These are phyloP conservation scores for Aureobasidium sp. DNA, from an alignment of 2,329 filamentous ascomycete genomes.

Conservation along the genomic window DNA sequence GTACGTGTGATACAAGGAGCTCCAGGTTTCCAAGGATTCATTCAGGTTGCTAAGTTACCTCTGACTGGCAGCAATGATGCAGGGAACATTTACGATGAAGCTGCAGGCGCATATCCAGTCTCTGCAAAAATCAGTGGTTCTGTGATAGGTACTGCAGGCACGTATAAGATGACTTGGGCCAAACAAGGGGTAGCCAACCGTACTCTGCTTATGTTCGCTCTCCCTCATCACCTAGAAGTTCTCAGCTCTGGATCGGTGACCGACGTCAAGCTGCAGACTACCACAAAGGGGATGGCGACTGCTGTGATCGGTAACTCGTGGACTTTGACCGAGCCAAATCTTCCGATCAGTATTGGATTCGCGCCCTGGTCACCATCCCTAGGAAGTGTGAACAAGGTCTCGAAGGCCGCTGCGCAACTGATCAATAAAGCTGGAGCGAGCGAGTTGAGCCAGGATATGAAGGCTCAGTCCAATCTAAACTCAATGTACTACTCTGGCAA, in stretches of 20 bases:
- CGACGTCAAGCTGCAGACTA: constrained; percentile 61
- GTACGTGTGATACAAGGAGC: constrained; percentile 59
- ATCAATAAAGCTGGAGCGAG: constrained; percentile 54
- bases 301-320: constrained; percentile 66
- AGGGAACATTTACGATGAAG: constrained; percentile 65
- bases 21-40: constrained; percentile 63
- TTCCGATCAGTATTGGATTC: constrained; percentile 71
- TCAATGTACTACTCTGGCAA: constrained; percentile 93
- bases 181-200: constrained; percentile 58
- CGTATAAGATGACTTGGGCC: constrained; percentile 67
- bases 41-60: constrained; percentile 79
- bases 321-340: constrained; percentile 67
- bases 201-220: constrained; percentile 72
- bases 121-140: constrained; percentile 59
- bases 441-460: constrained; percentile 72
- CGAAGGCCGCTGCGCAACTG: constrained; percentile 36
- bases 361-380: constrained; percentile 61
- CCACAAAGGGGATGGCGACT: constrained; percentile 75
- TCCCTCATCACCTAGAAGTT: constrained; percentile 77
- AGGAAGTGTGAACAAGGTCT: constrained; percentile 34
- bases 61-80: constrained; percentile 37
- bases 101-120: constrained; percentile 67
- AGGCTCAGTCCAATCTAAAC: constrained; percentile 63
- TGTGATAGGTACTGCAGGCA: constrained; percentile 52
- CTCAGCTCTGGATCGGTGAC: constrained; percentile 55